Conservation (phyloP, 768 basidiomycete species). For the Clitopilus hobsonii region DNA sequence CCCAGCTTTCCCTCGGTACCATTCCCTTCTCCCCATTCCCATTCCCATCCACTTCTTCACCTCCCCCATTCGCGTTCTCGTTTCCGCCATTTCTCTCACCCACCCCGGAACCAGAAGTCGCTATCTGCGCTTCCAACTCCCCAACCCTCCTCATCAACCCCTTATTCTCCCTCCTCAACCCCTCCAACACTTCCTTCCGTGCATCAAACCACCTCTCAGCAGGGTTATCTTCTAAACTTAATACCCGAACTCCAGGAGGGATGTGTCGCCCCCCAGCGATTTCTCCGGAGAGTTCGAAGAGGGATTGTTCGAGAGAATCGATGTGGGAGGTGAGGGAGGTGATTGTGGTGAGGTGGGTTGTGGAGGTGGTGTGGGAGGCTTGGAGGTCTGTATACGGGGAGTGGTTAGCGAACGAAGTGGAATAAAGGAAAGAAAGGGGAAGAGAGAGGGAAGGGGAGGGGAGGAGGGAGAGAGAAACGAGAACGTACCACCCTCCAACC, state of each 20-base stretch:
- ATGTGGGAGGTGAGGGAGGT: conserved; percentile 37
- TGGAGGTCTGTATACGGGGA: too few species aligned
- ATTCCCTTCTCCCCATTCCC: conserved; percentile 25
- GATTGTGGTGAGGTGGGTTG: conserved; percentile 40
- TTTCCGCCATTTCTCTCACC: not conserved
- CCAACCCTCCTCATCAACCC: conserved; percentile 67
- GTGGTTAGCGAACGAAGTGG: not conserved
- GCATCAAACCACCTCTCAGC: conserved; percentile 79
- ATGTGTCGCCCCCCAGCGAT: conserved; percentile 73
- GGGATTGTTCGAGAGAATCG: conserved; percentile 69
- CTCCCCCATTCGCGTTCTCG: conserved; percentile 5
- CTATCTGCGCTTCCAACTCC: conserved; percentile 49
- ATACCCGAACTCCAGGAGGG: conserved; percentile 63
- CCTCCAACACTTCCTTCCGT: conserved; percentile 68
- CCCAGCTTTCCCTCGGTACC: conserved; percentile 79
- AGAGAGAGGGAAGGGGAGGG: not conserved
- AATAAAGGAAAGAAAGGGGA: not conserved
- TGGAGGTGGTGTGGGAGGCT: too few species aligned
- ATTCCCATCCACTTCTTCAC: conserved; percentile 6
- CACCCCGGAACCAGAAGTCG: conserved; percentile 6
- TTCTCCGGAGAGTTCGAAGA: conserved; percentile 75
- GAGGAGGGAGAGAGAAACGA: conserved; percentile 24
- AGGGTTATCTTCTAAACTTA: conserved; percentile 75
- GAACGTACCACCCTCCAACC: conserved; percentile 20
- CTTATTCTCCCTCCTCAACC: conserved; percentile 78